Evolutionary conservation across 1,284 basidiomycete genomes (phyloP), one percentile per base, ranked within the genome.

Genomic region (Ganoderma sinense): DNA sequence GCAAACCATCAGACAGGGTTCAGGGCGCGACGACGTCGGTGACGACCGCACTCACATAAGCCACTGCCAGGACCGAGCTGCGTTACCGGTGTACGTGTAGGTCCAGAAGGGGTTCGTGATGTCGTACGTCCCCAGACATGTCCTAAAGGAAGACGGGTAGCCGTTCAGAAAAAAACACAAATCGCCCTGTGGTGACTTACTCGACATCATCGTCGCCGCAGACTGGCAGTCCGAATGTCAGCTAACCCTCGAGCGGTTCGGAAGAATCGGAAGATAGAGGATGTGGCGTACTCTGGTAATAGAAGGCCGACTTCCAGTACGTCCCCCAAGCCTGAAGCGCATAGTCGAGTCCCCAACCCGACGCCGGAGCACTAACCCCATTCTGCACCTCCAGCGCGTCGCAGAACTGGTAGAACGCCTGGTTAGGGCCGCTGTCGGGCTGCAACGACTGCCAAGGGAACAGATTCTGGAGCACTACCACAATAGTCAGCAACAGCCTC

Each of bases 331-430:
- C 85, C 20, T 77, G 55, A 16, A 93, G 79, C 3, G 91, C 89
- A 69, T 90, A 82, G 1, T 88, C 83, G 10, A 91, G 80, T 20
- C 92, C 91, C 86, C 89, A 92, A 16, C 92, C 90, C 0, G 74
- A 75, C 0, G 82, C 79, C 13, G 86, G 82, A 1, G 91, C 90
- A 63, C 71, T 85, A 3, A 84, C 81, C 2, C 89, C 89, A 67
- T 90, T 75, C 77, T 88, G 89, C n/a, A 91, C 88, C 78, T 93
- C 91, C 0, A 93, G 80, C 0, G 90, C 89, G 73, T 93, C 91
- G 69, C 92, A 93, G 78, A 92, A 93, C 31, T 84, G 59, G 79
- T 82, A 90, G 78, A 93, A 93, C 36, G 78, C 71, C 1, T 76
- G 74, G 20, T 78, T 79, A 0, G 80, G 76, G 2, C 81, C 82